A percentile compares a stretch with the other conserved stretches of the same genome.
Conservation (phyloP, 768 basidiomycete species). For the Mycena galopus region DNA sequence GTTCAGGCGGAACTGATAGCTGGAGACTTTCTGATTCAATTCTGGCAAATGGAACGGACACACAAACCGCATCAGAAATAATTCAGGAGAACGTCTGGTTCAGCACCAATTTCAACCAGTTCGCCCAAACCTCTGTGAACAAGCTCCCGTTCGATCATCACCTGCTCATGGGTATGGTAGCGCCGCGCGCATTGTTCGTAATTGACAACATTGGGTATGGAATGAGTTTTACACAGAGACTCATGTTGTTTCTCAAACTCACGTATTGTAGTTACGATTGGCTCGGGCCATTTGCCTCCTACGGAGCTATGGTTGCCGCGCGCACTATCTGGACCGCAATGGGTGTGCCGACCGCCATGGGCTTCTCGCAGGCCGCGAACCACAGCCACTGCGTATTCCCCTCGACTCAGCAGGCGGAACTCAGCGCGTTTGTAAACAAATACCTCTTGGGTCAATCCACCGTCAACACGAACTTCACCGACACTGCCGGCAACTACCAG, state of each 20-base stretch:
- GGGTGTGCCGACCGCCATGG: conserved; percentile 60
- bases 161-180: conserved; percentile 65
- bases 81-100: conserved; percentile 75
- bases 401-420: conserved; percentile 54
- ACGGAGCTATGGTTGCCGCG: conserved; percentile 65
- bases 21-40: conserved; percentile 70
- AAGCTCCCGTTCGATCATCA: conserved; percentile 73
- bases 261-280: conserved; percentile 41
- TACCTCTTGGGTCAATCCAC: conserved; percentile 64
- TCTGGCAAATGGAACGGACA: conserved; percentile 55
- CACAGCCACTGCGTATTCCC: conserved; percentile 72
- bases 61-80: conserved; percentile 71
- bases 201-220: conserved; percentile 69
- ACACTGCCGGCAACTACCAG: conserved; percentile 53
- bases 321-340: conserved; percentile 65
- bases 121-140: conserved; percentile 55
- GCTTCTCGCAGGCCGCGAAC: conserved; percentile 66
- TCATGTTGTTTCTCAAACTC: too few relatives aligned
- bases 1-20: conserved; percentile 70
- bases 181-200: conserved; percentile 65
- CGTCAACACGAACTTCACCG: conserved; percentile 58
- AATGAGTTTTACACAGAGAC: conserved; percentile 22
- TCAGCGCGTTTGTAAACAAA: conserved; percentile 68
- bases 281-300: conserved; percentile 64
- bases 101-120: conserved; percentile 62